phyloP scores from a whole-genome alignment of 495 filamentous ascomycete genomes.

The Neurospora pannonica region DNA sequence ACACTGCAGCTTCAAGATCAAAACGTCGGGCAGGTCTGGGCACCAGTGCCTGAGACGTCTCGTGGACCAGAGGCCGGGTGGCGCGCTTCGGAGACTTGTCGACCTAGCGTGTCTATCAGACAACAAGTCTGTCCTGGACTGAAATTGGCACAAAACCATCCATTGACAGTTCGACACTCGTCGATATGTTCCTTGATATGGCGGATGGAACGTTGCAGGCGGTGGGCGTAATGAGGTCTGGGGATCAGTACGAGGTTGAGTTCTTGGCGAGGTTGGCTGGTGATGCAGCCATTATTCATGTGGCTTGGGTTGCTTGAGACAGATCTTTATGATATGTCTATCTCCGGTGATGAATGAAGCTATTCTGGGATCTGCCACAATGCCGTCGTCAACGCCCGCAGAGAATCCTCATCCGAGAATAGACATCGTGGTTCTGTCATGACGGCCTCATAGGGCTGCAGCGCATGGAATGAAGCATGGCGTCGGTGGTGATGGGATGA shows the following conservation, averaged over 20 bases:
- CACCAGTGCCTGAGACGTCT: background rate
- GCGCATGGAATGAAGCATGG: background rate
- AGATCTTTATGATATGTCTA: background rate
- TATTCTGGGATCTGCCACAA: background rate
- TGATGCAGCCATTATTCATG: background rate
- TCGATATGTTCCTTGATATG: background rate
- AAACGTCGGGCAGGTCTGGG: background rate
- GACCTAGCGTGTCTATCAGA: background rate
- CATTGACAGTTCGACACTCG: background rate
- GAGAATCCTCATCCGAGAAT: background rate
- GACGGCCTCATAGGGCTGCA: background rate
- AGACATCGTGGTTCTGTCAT: background rate
- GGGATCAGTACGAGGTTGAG: background rate
- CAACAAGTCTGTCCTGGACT: too few species aligned
- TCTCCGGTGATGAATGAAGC: background rate
- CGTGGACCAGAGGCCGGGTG: background rate
- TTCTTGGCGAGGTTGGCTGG: background rate
- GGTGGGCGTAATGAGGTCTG: background rate
- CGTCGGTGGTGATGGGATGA: background rate
- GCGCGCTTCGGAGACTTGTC: background rate
- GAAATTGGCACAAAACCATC: background rate
- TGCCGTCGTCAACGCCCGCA: background rate
- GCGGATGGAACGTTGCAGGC: background rate
- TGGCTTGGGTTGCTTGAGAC: background rate
- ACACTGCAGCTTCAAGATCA: background rate